Percentiles rank a stretch among this genome's conserved stretches.
phyloP scores from a whole-genome alignment of 495 filamentous ascomycete genomes.

The Aspergillus biplanus region DNA sequence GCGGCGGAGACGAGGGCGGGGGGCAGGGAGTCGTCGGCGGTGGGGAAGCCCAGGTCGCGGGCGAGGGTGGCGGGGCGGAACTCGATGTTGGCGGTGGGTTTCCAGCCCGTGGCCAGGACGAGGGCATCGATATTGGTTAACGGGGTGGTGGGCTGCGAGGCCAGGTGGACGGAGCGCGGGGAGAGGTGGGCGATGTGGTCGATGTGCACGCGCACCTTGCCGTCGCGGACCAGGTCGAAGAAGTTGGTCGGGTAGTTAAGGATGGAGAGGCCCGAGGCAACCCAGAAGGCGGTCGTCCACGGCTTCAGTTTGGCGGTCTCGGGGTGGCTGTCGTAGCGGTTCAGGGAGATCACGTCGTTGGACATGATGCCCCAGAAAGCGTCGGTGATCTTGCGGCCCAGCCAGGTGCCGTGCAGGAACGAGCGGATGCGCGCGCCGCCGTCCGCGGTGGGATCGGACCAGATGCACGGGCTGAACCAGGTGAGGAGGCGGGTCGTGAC shows the following conservation, averaged over 20 bases:
- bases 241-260: constrained; percentile 71
- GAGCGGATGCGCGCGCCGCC: constrained; percentile 46
- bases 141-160: not conserved
- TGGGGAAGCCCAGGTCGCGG: constrained; percentile 45
- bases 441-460: constrained; percentile 54
- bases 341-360: constrained; percentile 61
- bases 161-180: constrained; percentile 54
- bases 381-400: constrained; percentile 71
- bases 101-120: constrained; percentile 74
- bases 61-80: constrained; percentile 59
- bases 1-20: constrained; percentile 43
- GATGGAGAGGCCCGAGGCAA: constrained; percentile 63
- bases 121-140: constrained; percentile 54
- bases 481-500: constrained; percentile 64
- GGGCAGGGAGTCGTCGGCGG: constrained; percentile 34
- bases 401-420: constrained; percentile 67
- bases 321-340: constrained; percentile 62
- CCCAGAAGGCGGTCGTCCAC: constrained; percentile 66
- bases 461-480: constrained; percentile 68
- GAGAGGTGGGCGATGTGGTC: constrained; percentile 61
- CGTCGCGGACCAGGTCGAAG: constrained; percentile 62
- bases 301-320: constrained; percentile 68
- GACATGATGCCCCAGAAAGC: constrained; percentile 67
- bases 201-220: constrained; percentile 63
- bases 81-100: constrained; percentile 62